Evolutionary conservation across 2,329 filamentous ascomycete species (phyloP).

Genomic region (Aspergillus tanneri): DNA sequence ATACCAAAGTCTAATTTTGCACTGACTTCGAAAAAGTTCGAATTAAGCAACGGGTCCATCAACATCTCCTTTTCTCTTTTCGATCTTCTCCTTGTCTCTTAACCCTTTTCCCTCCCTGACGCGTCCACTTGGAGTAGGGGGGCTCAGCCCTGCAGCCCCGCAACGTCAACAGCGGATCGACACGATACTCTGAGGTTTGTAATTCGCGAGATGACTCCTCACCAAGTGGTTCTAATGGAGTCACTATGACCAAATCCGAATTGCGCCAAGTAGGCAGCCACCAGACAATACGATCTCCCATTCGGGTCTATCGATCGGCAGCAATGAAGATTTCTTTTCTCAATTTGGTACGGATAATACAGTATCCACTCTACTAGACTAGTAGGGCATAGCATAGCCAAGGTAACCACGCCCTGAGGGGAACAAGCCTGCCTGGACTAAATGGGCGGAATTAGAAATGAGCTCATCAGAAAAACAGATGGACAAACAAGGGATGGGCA

Average conservation of each 20-base stretch:
- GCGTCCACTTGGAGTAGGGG: conserved; percentile 6
- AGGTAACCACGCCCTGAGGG: neutral
- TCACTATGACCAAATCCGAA: conserved; percentile 1
- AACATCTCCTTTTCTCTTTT: neutral
- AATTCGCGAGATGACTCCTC: neutral
- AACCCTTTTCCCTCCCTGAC: conserved; percentile 2
- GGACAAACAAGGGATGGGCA: too few relatives aligned
- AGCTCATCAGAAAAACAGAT: too few relatives aligned
- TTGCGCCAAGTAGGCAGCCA: neutral
- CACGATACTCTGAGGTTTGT: neutral
- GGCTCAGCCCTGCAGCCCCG: conserved; percentile 18
- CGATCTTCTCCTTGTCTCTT: neutral
- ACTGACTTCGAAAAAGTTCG: too few relatives aligned
- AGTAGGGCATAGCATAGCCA: neutral
- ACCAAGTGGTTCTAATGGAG: neutral
- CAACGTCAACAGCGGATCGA: conserved; percentile 3
- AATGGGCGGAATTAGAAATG: too few relatives aligned
- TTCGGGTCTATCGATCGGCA: neutral
- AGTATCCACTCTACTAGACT: too few relatives aligned
- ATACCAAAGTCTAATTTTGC: too few relatives aligned
- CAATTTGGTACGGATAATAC: neutral
- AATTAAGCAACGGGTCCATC: too few relatives aligned
- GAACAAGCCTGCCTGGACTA: too few relatives aligned
- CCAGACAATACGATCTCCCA: neutral
- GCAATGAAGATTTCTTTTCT: neutral